These are phyloP conservation scores for Lactarius psammicola DNA, from an alignment of 768 basidiomycete species.

Conservation along the genomic window DNA sequence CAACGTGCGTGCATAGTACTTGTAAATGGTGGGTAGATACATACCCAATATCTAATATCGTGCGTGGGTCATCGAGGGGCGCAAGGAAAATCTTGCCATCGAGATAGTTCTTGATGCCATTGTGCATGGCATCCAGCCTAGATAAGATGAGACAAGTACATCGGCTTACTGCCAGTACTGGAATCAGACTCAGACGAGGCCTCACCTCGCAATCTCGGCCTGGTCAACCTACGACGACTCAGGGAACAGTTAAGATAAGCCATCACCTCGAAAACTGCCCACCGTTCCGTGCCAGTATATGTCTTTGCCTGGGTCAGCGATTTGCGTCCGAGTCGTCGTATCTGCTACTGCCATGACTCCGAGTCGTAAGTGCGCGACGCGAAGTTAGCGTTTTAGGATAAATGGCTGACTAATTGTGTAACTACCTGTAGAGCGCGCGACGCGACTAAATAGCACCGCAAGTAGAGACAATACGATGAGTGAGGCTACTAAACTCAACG, in stretches of 20 bases:
- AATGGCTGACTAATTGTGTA: no score
- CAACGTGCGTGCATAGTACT: background rate
- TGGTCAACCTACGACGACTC: constrained; percentile 5
- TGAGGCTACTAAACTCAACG: no score
- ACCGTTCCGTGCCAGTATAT: constrained; percentile 19
- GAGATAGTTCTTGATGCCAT: constrained; percentile 29
- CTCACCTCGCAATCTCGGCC: constrained; percentile 13
- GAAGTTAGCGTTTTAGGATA: no score
- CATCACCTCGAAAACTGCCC: background rate
- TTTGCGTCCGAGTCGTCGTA: background rate
- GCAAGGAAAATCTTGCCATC: constrained; percentile 25
- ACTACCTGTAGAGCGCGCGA: no score
- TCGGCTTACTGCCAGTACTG: background rate
- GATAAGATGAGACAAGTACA: background rate
- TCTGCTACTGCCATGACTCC: background rate
- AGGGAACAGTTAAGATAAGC: background rate
- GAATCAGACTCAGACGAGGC: background rate
- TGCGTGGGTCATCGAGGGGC: constrained; percentile 28
- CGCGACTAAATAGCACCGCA: no score
- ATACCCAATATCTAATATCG: constrained; percentile 33
- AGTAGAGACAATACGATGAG: no score
- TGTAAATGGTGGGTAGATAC: constrained; percentile 11
- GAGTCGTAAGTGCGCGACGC: no score
- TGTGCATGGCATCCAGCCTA: constrained; percentile 32
- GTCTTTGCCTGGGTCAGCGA: background rate